Conservation (phyloP, 352 stramenopile genomes). For the Pythium inflatum region DNA sequence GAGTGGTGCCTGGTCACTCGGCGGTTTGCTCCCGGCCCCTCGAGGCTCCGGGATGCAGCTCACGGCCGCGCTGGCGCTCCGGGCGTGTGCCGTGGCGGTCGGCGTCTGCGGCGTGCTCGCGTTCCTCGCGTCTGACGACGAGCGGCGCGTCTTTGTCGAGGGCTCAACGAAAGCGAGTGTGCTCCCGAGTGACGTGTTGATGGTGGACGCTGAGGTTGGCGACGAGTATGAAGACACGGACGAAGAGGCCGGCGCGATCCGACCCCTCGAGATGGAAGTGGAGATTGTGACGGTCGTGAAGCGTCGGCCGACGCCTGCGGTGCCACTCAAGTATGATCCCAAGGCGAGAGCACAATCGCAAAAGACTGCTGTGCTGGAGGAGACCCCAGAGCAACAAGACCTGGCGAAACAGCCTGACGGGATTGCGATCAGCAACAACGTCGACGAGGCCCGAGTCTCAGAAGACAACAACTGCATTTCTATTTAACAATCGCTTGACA, state of each 20-base stretch:
- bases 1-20: background rate
- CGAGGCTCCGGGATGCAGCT: too few relatives aligned
- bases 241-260: conserved; percentile 23
- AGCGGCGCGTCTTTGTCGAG: conserved; percentile 13
- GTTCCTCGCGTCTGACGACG: conserved; percentile 12
- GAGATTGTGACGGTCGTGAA: background rate
- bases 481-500: background rate
- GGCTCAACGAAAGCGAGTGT: background rate
- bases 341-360: background rate
- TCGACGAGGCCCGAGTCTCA: background rate
- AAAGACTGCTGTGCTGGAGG: background rate
- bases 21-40: background rate
- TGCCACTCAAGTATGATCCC: too few relatives aligned
- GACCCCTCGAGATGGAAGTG: background rate
- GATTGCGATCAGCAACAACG: background rate
- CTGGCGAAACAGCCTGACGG: background rate
- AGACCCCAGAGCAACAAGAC: background rate
- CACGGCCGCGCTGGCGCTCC: conserved; percentile 11
- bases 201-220: conserved; percentile 20
- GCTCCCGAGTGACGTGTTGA: conserved; percentile 8
- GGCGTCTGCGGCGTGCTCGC: conserved; percentile 12
- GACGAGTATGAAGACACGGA: conserved; percentile 30
- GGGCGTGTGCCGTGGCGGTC: conserved; percentile 3
- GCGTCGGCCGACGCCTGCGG: background rate
- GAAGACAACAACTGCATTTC: background rate